Percentiles rank a stretch among this genome's conserved stretches.
Evolutionary conservation across 495 filamentous ascomycete species (phyloP).

Genomic region (Choiromyces venosus): DNA sequence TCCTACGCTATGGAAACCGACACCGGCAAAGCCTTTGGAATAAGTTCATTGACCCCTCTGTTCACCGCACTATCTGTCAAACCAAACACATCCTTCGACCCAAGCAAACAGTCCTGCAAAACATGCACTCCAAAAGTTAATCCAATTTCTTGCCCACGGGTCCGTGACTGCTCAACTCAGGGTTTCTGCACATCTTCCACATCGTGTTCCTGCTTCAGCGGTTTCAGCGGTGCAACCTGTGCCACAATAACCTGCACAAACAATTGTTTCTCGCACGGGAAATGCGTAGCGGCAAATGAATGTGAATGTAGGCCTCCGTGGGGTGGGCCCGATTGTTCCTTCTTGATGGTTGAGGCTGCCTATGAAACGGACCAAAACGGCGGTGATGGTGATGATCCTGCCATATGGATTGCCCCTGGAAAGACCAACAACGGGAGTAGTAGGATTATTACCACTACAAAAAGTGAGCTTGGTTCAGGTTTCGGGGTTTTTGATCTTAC

Average conservation of each 20-base stretch:
- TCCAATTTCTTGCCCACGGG: not conserved
- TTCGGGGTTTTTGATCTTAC: slow-evolving; percentile 42
- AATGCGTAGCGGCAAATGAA: slow-evolving; percentile 39
- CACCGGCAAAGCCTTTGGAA: slow-evolving; percentile 30
- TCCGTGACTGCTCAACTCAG: slow-evolving; percentile 22
- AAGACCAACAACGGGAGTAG: slow-evolving; percentile 21
- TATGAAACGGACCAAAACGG: slow-evolving; percentile 43
- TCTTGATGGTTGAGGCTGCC: slow-evolving; percentile 38
- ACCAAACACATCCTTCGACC: slow-evolving; percentile 37
- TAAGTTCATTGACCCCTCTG: slow-evolving; percentile 35
- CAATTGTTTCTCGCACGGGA: slow-evolving; percentile 39
- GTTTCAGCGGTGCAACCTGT: slow-evolving; percentile 34
- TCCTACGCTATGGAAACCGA: slow-evolving; percentile 34
- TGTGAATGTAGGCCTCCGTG: slow-evolving; percentile 41
- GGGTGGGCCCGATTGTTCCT: slow-evolving; percentile 43
- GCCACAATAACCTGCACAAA: slow-evolving; percentile 38
- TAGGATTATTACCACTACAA: slow-evolving; percentile 44
- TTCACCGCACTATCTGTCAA: slow-evolving; percentile 28
- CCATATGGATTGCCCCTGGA: slow-evolving; percentile 44
- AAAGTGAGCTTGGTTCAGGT: slow-evolving; percentile 41
- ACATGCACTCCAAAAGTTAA: slow-evolving; percentile 14
- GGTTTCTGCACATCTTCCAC: slow-evolving; percentile 32
- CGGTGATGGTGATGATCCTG: slow-evolving; percentile 43
- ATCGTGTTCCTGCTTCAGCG: slow-evolving; percentile 40
- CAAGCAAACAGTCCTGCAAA: slow-evolving; percentile 20